Evolutionary conservation across 345 rosid genomes (phyloP), one percentile per base, ranked within the genome.

Genomic region (Euphorbia pulcherrima): DNA sequence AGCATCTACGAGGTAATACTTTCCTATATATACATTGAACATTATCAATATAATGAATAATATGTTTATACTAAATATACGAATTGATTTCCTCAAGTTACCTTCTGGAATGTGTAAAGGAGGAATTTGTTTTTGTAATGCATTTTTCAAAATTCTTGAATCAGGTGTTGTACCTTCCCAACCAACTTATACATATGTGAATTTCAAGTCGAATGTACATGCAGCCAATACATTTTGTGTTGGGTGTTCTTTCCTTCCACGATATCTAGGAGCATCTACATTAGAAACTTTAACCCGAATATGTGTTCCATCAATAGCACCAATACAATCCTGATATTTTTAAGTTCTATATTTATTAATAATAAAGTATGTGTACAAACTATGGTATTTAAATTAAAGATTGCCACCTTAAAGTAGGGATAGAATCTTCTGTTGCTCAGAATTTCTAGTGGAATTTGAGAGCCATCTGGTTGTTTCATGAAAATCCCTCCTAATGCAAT

Each of bases 141-240:
- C 50, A 61, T 51, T 46, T 37, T 58, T 14, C 33, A 37, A 3
- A 23, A 41, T 33, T 60, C 62, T 61, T 26, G 48, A 40, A 11
- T 61, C 17, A 27, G 17, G 39, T 61, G 29, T 2, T 37, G 18
- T 35, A 11, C 29, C 28, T 41, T 61, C 27, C 50, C 65, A 61
- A 17, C 46, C n/a, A 57, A 57, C 0, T 27, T 20, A 29, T n/a
- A n/a, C 23, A 57, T 1, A 33, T 59, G 20, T n/a, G n/a, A 59
- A 59, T 59, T 59, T 59, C 20, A 59, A 17, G 17, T 29, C 62
- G 33, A 59, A 59, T 13, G 41, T 28, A 14, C 24, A 59, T 16
- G 41, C 41, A 59, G 10, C 62, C 7, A 59, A 30, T 17, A 59
- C 29, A 29, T 59, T 59, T 59, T 59, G 44, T 6, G 62, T 59